phyloP scores from a whole-genome alignment of 306 rosid genomes.

The Astragalus membranaceus region DNA sequence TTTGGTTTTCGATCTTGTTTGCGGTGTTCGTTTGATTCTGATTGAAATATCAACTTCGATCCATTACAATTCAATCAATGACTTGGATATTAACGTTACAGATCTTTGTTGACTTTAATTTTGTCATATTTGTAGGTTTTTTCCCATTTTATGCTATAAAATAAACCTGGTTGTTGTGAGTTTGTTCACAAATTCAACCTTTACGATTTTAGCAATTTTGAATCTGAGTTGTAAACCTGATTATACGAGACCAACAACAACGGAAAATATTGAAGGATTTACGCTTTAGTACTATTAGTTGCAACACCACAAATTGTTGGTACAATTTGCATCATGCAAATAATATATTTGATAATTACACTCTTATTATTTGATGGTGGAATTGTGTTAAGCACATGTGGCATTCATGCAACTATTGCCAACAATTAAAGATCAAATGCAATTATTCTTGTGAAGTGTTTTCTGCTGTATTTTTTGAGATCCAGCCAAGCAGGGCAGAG shows the following conservation, averaged over 20 bases:
- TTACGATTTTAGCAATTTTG: no score
- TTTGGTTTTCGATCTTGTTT: no score
- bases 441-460: not conserved
- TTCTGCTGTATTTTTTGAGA: not conserved
- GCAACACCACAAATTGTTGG: slow-evolving; percentile 1
- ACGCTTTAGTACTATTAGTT: not conserved
- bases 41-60: no score
- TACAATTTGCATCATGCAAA: slow-evolving; percentile 7
- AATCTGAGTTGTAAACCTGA: not conserved
- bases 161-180: no score
- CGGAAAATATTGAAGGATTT: not conserved
- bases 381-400: slow-evolving; percentile 15
- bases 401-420: not conserved
- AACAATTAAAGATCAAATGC: not conserved
- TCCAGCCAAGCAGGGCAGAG: not conserved
- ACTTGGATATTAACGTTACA: no score
- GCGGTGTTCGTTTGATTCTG: no score
- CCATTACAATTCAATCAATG: no score
- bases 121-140: no score
- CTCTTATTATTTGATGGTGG: not conserved
- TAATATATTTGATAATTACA: slow-evolving; percentile 6
- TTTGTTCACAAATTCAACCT: no score
- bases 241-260: not conserved
- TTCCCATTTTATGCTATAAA: no score
- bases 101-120: no score